Conservation (phyloP, 1,284 basidiomycete species). For the Wolfiporia cocos region DNA sequence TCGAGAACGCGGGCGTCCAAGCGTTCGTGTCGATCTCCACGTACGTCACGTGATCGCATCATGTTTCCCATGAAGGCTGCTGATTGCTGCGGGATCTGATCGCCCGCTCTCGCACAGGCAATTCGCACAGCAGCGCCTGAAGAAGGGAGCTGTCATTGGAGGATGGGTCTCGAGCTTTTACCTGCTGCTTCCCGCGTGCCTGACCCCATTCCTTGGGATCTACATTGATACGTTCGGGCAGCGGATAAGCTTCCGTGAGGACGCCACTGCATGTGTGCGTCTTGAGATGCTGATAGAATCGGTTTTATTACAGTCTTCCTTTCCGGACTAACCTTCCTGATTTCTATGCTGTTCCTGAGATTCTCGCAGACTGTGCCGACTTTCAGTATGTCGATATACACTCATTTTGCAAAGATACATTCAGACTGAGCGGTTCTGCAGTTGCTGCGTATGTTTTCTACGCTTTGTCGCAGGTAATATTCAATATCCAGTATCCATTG, state of each 20-base stretch:
- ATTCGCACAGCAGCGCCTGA: constrained; percentile 38
- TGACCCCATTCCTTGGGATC: constrained; percentile 38
- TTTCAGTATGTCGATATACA: constrained; percentile 25
- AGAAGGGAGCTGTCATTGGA: constrained; percentile 40
- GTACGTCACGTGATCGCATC: constrained; percentile 19
- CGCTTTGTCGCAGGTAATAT: constrained; percentile 32
- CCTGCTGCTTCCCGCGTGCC: constrained; percentile 34
- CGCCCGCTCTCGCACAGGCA: constrained; percentile 25
- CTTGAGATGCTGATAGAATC: background rate
- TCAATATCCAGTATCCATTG: background rate
- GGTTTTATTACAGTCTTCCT: constrained; percentile 28
- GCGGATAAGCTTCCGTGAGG: constrained; percentile 35
- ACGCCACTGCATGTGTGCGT: no score
- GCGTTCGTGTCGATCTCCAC: constrained; percentile 43
- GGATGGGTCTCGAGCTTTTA: constrained; percentile 45
- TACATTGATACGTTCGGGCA: constrained; percentile 38
- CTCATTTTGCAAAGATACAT: background rate
- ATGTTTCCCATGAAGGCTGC: background rate
- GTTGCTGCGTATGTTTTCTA: constrained; percentile 41
- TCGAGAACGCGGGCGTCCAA: constrained; percentile 41
- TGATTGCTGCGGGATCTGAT: constrained; percentile 7
- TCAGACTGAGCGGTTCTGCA: constrained; percentile 9
- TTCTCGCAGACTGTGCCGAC: constrained; percentile 34
- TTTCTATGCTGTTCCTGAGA: constrained; percentile 37
- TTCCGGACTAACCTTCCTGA: constrained; percentile 34